phyloP scores from a whole-genome alignment of 306 rosid genomes.

The Sicyos edulis region DNA sequence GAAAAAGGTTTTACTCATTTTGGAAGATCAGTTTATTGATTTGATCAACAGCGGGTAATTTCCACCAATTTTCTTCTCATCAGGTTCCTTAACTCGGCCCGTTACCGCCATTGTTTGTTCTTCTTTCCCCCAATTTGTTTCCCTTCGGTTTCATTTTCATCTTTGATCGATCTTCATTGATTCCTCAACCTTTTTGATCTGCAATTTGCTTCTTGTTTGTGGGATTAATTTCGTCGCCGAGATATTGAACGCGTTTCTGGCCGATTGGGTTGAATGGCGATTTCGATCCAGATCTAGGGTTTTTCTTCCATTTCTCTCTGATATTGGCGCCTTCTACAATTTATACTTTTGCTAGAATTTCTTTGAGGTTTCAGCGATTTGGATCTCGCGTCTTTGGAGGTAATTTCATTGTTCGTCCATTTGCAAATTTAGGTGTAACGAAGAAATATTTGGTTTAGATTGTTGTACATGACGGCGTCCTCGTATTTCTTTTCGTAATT shows the following conservation, averaged over 20 bases:
- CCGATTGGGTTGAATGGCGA: conserved; percentile 3
- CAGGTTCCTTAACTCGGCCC: conserved; percentile 15
- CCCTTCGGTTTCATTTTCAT: conserved; percentile 1
- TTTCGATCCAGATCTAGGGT: conserved; percentile 37
- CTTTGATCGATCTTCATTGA: neutral
- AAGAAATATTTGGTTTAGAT: conserved; percentile 8
- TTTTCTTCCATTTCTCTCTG: conserved; percentile 20
- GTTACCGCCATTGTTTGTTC: conserved; percentile 12
- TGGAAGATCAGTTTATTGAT: neutral
- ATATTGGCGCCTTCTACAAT: neutral
- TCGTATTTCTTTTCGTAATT: neutral
- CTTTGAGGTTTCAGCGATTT: conserved; percentile 26
- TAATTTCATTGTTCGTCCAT: conserved; percentile 15
- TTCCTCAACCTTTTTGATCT: neutral
- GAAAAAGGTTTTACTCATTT: neutral
- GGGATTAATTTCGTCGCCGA: neutral
- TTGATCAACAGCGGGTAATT: conserved; percentile 18
- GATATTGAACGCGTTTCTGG: conserved; percentile 14
- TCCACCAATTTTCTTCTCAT: neutral
- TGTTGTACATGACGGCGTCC: neutral
- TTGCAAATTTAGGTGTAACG: neutral
- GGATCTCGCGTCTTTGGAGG: conserved; percentile 43
- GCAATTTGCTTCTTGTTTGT: neutral
- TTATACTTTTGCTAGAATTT: neutral
- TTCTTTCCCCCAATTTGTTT: neutral